Evolutionary conservation across 495 filamentous ascomycete species (phyloP).

Genomic region (Lineolata rhizophorae): DNA sequence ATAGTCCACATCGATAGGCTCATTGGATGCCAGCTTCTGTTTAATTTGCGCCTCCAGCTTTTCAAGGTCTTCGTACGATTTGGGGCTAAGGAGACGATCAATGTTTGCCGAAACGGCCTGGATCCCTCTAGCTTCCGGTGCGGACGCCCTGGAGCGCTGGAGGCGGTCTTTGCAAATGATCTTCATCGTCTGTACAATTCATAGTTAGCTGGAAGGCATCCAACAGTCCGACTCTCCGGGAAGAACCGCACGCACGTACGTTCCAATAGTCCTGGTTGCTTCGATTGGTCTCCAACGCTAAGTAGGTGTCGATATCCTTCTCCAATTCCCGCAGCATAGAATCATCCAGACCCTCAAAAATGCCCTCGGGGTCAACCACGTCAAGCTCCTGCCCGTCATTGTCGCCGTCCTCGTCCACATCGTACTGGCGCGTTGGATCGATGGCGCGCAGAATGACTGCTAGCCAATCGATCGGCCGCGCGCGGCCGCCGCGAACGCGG

Average conservation of each 20-base stretch:
- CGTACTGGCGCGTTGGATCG: slow-evolving; percentile 47
- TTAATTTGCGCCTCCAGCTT: slow-evolving; percentile 66
- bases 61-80: slow-evolving; percentile 70
- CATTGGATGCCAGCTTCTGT: slow-evolving; percentile 62
- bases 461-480: slow-evolving; percentile 87
- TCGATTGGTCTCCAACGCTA: slow-evolving; percentile 53
- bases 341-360: slow-evolving; percentile 56
- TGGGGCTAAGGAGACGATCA: slow-evolving; percentile 65
- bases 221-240: background rate
- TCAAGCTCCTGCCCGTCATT: slow-evolving; percentile 59
- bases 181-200: slow-evolving; percentile 39
- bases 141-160: slow-evolving; percentile 36
- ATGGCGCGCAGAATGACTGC: slow-evolving; percentile 77
- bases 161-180: slow-evolving; percentile 63
- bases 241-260: slow-evolving; percentile 22
- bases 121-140: slow-evolving; percentile 45
- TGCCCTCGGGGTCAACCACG: slow-evolving; percentile 58
- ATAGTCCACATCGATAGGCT: slow-evolving; percentile 90
- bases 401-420: slow-evolving; percentile 62
- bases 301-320: slow-evolving; percentile 69
- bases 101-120: slow-evolving; percentile 72
- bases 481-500: slow-evolving; percentile 78
- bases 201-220: slow-evolving; percentile 11
- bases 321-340: slow-evolving; percentile 55
- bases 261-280: slow-evolving; percentile 78